Conservation (phyloP, 495 filamentous ascomycete species). For the Usnea hakonensis region DNA sequence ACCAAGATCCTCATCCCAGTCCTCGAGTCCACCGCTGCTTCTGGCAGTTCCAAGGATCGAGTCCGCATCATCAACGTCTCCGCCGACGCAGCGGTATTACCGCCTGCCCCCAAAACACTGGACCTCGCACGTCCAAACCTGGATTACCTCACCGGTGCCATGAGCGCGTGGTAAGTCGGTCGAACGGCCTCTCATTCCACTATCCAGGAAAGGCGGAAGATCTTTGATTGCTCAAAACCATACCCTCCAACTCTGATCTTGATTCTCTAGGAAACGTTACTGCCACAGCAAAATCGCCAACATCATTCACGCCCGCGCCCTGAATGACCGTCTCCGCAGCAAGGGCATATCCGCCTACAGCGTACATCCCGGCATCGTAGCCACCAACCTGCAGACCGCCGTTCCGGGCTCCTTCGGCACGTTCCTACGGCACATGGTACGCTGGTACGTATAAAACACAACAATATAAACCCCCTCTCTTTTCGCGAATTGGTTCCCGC, state of each 20-base stretch:
- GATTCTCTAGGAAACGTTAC: constrained; percentile 18
- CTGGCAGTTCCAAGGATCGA: constrained; percentile 24
- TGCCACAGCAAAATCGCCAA: constrained; percentile 19
- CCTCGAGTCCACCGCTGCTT: constrained; percentile 26
- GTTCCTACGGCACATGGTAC: not conserved
- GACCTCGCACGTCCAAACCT: constrained; percentile 28
- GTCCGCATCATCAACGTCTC: constrained; percentile 38
- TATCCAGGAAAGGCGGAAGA: no score
- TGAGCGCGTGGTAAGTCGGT: constrained; percentile 6
- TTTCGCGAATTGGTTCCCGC: no score
- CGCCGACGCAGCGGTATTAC: constrained; percentile 30
- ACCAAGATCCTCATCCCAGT: constrained; percentile 31
- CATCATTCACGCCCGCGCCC: constrained; percentile 6
- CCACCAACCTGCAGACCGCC: constrained; percentile 16
- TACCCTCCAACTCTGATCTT: not conserved
- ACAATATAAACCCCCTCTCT: no score
- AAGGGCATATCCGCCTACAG: constrained; percentile 15
- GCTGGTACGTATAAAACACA: not conserved
- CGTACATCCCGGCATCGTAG: constrained; percentile 16
- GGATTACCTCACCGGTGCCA: constrained; percentile 2
- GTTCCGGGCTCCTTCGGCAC: constrained; percentile 8
- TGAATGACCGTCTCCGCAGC: constrained; percentile 11
- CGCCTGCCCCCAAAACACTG: constrained; percentile 30
- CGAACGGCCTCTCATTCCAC: not conserved
- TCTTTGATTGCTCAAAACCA: not conserved